phyloP scores from a whole-genome alignment of 2,329 filamentous ascomycete genomes.

The Epichloe hybrida region DNA sequence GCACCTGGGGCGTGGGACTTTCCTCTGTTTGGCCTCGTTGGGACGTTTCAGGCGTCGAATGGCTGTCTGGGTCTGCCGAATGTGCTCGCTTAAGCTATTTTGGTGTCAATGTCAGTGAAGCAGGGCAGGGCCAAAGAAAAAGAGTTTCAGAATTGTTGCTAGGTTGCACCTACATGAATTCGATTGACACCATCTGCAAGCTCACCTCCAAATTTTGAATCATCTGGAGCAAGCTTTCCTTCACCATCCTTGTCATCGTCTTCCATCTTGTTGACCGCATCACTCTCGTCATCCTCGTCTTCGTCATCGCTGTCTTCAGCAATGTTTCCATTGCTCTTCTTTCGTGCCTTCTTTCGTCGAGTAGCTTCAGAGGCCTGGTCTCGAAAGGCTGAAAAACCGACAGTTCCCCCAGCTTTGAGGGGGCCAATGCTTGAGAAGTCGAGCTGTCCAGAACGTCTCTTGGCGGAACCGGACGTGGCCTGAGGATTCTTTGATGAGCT shows the following conservation, averaged over 20 bases:
- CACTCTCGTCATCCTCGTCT: constrained; percentile 53
- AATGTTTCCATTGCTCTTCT: constrained; percentile 55
- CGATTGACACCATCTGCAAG: constrained; percentile 69
- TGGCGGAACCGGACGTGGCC: constrained; percentile 46
- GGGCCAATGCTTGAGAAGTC: constrained; percentile 79
- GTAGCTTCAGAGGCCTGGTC: constrained; percentile 47
- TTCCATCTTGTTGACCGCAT: constrained; percentile 50
- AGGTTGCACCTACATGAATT: constrained; percentile 50
- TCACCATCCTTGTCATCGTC: constrained; percentile 51
- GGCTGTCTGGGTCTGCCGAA: constrained; percentile 53
- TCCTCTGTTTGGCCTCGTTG: constrained; percentile 30
- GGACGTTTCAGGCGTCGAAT: constrained; percentile 19
- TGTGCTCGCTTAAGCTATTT: constrained; percentile 66
- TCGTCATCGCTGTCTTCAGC: constrained; percentile 61
- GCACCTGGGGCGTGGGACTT: constrained; percentile 19
- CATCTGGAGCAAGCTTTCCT: constrained; percentile 52
- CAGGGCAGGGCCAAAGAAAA: neutral
- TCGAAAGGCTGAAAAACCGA: constrained; percentile 81
- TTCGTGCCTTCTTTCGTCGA: constrained; percentile 42
- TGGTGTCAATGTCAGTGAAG: constrained; percentile 6
- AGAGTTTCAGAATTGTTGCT: neutral
- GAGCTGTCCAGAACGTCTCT: constrained; percentile 68
- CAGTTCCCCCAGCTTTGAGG: constrained; percentile 74
- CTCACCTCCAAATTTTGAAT: constrained; percentile 58
- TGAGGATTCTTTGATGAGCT: constrained; percentile 52